Conservation (phyloP, 2,329 filamentous ascomycete genomes). For the Colletotrichum tanaceti region DNA sequence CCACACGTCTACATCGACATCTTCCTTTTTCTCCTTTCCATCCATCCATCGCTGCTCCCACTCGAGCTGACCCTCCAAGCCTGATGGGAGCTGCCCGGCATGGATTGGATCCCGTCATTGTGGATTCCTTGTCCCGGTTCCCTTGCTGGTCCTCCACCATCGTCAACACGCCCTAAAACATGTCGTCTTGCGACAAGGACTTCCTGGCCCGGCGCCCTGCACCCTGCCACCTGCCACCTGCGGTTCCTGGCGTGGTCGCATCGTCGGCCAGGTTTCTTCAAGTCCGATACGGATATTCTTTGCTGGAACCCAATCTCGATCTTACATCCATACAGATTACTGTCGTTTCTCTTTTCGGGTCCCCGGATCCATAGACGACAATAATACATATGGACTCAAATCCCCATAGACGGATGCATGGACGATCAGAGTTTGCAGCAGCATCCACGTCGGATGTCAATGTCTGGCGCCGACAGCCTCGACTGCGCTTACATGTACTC, state of each 20-base stretch:
- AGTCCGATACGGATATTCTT: not conserved
- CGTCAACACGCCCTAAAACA: conserved; percentile 8
- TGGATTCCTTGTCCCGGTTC: conserved; percentile 6
- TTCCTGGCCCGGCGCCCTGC: conserved; percentile 6
- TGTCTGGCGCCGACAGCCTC: not conserved
- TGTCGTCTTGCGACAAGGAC: conserved; percentile 13
- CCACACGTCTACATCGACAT: too few relatives aligned
- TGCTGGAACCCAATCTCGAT: not conserved
- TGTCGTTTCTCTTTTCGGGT: not conserved
- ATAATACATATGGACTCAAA: not conserved
- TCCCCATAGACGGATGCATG: not conserved
- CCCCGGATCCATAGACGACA: not conserved
- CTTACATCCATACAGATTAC: not conserved
- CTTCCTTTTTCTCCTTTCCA: too few relatives aligned
- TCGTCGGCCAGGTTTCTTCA: conserved; percentile 28
- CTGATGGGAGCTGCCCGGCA: not conserved
- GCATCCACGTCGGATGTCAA: not conserved
- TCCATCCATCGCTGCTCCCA: not conserved
- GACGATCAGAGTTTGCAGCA: not conserved
- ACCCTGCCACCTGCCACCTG: not conserved
- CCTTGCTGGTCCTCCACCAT: conserved; percentile 5
- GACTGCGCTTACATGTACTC: conserved; percentile 10
- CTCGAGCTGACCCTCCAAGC: not conserved
- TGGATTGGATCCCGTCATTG: conserved; percentile 13
- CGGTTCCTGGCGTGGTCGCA: conserved; percentile 18